These are phyloP conservation scores for Annulohypoxylon bovei DNA, from an alignment of 495 filamentous ascomycete species.

Conservation along the genomic window DNA sequence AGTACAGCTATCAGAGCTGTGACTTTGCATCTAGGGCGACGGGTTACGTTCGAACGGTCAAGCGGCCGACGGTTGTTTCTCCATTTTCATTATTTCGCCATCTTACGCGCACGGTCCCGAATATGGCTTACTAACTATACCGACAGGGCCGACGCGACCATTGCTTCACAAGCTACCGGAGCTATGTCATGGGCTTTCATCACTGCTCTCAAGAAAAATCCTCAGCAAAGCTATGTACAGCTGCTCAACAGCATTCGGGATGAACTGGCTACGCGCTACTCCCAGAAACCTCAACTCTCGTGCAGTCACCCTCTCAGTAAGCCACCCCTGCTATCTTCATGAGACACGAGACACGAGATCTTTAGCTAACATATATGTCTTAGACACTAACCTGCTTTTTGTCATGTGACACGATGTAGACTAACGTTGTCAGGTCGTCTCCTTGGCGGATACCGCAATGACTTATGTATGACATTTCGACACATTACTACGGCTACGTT, in stretches of 20 bases:
- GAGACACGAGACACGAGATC: slow-evolving; percentile 18
- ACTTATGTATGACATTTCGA: slow-evolving; percentile 16
- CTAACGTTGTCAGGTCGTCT: slow-evolving; percentile 11
- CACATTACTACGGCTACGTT: background rate
- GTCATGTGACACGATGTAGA: slow-evolving; percentile 55
- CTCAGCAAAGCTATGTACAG: slow-evolving; percentile 97
- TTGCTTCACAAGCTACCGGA: slow-evolving; percentile 86
- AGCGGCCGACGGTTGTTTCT: background rate
- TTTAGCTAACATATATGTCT: slow-evolving; percentile 32
- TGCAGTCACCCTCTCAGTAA: slow-evolving; percentile 96
- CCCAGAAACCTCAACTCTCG: slow-evolving; percentile 96
- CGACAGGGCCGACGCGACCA: slow-evolving; percentile 69
- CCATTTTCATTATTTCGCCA: background rate
- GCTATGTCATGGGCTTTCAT: slow-evolving; percentile 99
- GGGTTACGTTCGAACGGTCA: slow-evolving; percentile 61
- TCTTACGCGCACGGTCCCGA: background rate
- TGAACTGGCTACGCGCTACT: slow-evolving; percentile 87
- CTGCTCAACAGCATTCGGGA: slow-evolving; percentile 95
- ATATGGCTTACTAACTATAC: slow-evolving; percentile 30
- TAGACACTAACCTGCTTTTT: slow-evolving; percentile 63
- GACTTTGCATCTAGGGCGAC: slow-evolving; percentile 62
- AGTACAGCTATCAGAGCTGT: slow-evolving; percentile 47
- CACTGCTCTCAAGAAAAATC: slow-evolving; percentile 91
- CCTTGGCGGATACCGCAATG: slow-evolving; percentile 5
- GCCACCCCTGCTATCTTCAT: slow-evolving; percentile 22